phyloP scores from a whole-genome alignment of 768 basidiomycete genomes.

The Trametes cubensis region DNA sequence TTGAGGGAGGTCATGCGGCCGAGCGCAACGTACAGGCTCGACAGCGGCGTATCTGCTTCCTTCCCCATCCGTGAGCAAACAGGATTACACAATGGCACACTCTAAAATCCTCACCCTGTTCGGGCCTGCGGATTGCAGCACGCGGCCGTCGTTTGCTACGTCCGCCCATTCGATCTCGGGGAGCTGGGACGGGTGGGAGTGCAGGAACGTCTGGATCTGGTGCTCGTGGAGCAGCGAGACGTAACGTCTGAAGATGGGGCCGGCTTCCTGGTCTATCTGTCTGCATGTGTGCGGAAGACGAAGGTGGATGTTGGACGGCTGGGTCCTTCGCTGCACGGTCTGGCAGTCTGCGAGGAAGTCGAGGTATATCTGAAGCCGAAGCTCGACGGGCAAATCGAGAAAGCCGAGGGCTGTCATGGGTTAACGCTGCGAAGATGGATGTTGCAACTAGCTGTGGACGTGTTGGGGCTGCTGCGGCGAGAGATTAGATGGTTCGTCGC shows the following conservation, averaged over 20 bases:
- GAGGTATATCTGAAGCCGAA: constrained; percentile 41
- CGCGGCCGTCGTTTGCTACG: constrained; percentile 44
- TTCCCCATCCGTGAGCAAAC: constrained; percentile 9
- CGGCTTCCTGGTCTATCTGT: constrained; percentile 38
- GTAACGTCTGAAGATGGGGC: constrained; percentile 34
- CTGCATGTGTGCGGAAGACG: constrained; percentile 37
- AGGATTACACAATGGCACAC: constrained; percentile 22
- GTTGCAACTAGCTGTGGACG: neutral
- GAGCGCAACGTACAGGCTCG: constrained; percentile 37
- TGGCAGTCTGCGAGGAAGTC: constrained; percentile 34
- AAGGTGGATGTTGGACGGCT: constrained; percentile 42
- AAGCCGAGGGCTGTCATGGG: constrained; percentile 20
- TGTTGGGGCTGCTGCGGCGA: neutral
- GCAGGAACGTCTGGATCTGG: constrained; percentile 36
- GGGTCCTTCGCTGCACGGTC: constrained; percentile 25
- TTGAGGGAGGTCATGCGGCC: constrained; percentile 32
- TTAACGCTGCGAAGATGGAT: neutral
- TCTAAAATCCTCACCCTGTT: constrained; percentile 22
- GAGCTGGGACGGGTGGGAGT: constrained; percentile 26
- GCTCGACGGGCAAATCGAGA: constrained; percentile 37
- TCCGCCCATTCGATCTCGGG: constrained; percentile 38
- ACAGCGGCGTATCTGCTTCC: constrained; percentile 32
- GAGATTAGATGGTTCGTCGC: neutral
- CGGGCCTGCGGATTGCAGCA: constrained; percentile 24
- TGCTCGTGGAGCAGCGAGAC: constrained; percentile 43